Base-by-base conservation (phyloP, 225 moss, liverwort and hornwort genomes). In the Rhytidiadelphus loreus region DNA sequence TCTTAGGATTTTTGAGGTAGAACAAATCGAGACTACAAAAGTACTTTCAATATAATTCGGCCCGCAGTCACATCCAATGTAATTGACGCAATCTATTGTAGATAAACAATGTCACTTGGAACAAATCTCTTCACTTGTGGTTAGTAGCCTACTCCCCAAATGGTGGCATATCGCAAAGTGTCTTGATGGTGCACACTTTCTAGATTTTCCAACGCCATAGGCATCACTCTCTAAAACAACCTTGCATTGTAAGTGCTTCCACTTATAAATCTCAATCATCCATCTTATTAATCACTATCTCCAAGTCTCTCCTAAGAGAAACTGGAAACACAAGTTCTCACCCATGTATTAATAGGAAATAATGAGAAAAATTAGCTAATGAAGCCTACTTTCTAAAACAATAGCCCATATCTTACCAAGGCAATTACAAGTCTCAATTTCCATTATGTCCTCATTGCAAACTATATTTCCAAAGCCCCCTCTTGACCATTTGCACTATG, bases 31-130 rank as follows among this genome's bases (percentile, higher is more conserved):
- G n/a, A n/a, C n/a, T n/a, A n/a, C n/a, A n/a, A n/a, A n/a, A n/a
- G n/a, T n/a, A 64, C 6, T 32, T 8, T 18, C 18, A 33, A 33
- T 18, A 18, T 64, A 33, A 18, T 64, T 64, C 1, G 16, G 9
- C 2, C 13, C 8, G 3, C 2, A 4, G 8, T 63, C 8, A 32
- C 4, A 2, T 32, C 32, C 2, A 62, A 63, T 63, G 5, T 63
- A 63, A 5, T 30, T 1, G 2, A 2, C 7, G 0, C 2, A 32
- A 0, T 63, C 1, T 63, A 16, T 1, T 63, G 6, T 0, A 63
- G 1, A 63, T 32, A 32, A 30, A 63, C 0, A 63, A 63, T 32
- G 8, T 63, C 63, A 33, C 3, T 3, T 63, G 1, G 32, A 32
- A 33, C 33, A 63, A 33, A 33, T 63, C 6, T 63, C 32, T 3